Evolutionary conservation across 306 rosid genomes (phyloP).

Genomic region (Nissolia schottii): DNA sequence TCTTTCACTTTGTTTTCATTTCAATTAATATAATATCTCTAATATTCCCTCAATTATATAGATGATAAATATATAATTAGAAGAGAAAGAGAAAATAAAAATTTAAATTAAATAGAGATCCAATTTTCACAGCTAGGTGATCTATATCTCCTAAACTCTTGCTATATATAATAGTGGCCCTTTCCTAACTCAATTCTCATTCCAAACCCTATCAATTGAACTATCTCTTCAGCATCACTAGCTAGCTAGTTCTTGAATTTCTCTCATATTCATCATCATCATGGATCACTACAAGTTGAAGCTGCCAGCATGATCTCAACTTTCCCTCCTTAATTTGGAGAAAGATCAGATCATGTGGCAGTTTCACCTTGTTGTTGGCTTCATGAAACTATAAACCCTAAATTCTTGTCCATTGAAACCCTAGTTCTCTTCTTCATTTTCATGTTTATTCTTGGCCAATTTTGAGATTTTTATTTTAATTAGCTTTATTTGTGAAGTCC

Average conservation of each 20-base stretch:
- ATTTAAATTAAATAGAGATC: background rate
- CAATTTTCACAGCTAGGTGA: conserved; percentile 1
- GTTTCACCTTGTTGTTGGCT: conserved; percentile 74
- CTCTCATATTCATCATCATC: conserved; percentile 5
- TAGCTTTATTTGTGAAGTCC: background rate
- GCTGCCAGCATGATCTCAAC: conserved; percentile 99
- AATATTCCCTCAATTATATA: background rate
- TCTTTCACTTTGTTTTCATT: conserved; percentile 24
- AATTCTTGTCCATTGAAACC: background rate
- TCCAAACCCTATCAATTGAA: conserved; percentile 37
- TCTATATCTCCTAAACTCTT: background rate
- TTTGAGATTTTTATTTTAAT: no score
- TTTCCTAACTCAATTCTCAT: conserved; percentile 37
- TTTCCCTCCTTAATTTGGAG: conserved; percentile 41
- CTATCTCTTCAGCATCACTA: background rate
- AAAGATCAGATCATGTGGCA: conserved; percentile 77
- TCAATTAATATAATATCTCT: background rate
- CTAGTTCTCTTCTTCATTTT: background rate
- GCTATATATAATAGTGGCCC: conserved; percentile 40
- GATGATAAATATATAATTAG: background rate
- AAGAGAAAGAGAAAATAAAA: background rate
- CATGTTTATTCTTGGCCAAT: background rate
- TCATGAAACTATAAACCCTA: conserved; percentile 33
- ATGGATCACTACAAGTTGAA: conserved; percentile 69
- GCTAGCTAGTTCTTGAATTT: background rate